These are phyloP conservation scores for Marvania coccoides DNA, from an alignment of 139 green algal genomes.

Conservation along the genomic window DNA sequence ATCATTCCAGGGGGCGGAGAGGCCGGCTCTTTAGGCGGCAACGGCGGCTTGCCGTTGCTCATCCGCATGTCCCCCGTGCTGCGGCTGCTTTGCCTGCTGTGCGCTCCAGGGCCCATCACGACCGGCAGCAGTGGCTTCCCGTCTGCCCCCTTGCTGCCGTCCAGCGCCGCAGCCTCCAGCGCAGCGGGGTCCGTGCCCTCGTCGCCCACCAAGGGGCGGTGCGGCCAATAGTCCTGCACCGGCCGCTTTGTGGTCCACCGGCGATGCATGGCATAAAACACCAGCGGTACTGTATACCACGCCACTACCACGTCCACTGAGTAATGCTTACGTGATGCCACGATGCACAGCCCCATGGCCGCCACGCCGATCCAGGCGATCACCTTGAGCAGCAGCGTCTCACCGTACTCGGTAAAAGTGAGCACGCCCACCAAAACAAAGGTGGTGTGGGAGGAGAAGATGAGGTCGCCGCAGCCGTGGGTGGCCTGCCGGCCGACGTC, in stretches of 20 bases:
- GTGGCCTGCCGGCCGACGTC: slow-evolving; percentile 53
- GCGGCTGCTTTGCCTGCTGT: slow-evolving; percentile 13
- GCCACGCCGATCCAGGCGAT: slow-evolving; percentile 44
- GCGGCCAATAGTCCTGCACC: slow-evolving; percentile 38
- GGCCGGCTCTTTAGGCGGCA: not conserved
- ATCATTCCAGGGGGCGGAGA: not conserved
- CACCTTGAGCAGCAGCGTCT: slow-evolving; percentile 29
- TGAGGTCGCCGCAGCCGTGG: slow-evolving; percentile 83
- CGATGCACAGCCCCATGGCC: slow-evolving; percentile 67
- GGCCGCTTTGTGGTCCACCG: slow-evolving; percentile 63
- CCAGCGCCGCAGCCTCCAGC: not conserved
- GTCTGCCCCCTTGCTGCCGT: not conserved
- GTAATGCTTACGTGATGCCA: slow-evolving; percentile 89
- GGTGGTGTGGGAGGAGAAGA: slow-evolving; percentile 84
- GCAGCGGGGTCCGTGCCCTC: slow-evolving; percentile 7
- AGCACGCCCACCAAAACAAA: slow-evolving; percentile 67
- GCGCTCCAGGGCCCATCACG: not conserved
- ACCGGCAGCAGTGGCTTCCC: slow-evolving; percentile 18
- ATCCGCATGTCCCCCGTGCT: slow-evolving; percentile 7
- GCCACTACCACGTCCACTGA: slow-evolving; percentile 68
- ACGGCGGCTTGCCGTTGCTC: not conserved
- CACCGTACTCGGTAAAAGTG: slow-evolving; percentile 76
- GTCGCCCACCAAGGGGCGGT: slow-evolving; percentile 13
- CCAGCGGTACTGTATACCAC: slow-evolving; percentile 79
- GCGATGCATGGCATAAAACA: slow-evolving; percentile 71